Base-by-base conservation (phyloP, 306 rosid genomes). In the Begonia fuchsioides region DNA sequence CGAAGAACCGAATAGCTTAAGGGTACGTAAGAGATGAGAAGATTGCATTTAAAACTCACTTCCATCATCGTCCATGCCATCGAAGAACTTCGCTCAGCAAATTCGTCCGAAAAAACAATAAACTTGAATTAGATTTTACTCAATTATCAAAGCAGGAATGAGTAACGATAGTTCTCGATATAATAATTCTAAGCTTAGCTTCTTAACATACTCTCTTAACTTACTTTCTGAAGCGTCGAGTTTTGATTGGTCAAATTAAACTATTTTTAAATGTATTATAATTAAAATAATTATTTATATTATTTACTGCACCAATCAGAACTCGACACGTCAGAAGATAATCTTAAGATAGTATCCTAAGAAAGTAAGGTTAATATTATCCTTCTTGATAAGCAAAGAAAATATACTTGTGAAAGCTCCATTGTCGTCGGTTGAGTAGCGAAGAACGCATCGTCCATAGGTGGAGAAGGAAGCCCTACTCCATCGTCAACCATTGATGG, bases 11-110 rank as follows among this genome's bases (percentile, higher is more conserved):
- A 68, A 47, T n/a, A n/a, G n/a, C n/a, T n/a, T n/a, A n/a, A n/a
- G n/a, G n/a, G n/a, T n/a, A n/a, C n/a, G n/a, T n/a, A n/a, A n/a
- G n/a, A n/a, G n/a, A n/a, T n/a, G n/a, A n/a, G n/a, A n/a, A 43
- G 56, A 49, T n/a, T 17, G 60, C 47, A 68, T 63, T 32, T 17
- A 57, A 47, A 68, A 87, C 96, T 87, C 78, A 83, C 96, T 90
- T 85, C 94, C 95, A 50, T 68, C 61, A 52, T 90, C 98, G 50
- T 90, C 98, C 83, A 90, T 82, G 79, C 95, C 98, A 62, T 85
- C 95, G 16, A 90, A 90, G 81, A 90, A 85, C 98, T 87, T 60
- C 63, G 44, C 64, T 48, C 26, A 39, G 39, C 59, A 68, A 54
- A 59, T 52, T 60, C 45, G 57, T 13, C 19, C 26, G 61, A 50